Conservation (phyloP, 2,329 filamentous ascomycete genomes). For the Calonectria leucothoes region DNA sequence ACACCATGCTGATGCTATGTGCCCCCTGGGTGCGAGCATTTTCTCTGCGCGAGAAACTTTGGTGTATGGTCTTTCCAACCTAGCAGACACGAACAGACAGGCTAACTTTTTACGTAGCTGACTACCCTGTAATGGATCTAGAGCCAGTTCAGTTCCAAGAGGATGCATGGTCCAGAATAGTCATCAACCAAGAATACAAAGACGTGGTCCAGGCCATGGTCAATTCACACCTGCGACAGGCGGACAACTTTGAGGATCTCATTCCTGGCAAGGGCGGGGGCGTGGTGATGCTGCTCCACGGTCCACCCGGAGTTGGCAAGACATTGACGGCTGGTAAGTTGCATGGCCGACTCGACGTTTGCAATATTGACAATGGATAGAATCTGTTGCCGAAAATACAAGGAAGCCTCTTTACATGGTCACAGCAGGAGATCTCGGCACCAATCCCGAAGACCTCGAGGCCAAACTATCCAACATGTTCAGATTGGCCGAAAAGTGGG, state of each 20-base stretch:
- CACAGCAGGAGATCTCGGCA: neutral
- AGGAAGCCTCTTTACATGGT: neutral
- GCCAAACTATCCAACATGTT: neutral
- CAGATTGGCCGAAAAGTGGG: neutral
- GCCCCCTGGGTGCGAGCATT: neutral
- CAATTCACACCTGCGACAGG: neutral
- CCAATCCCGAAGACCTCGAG: neutral
- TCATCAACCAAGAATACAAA: neutral
- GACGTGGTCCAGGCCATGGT: neutral
- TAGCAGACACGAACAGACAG: neutral
- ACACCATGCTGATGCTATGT: neutral
- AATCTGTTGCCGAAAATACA: neutral
- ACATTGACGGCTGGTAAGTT: neutral
- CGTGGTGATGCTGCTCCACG: neutral
- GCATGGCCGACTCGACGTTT: fast-evolving
- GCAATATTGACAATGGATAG: neutral
- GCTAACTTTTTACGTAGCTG: neutral
- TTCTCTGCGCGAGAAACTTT: neutral
- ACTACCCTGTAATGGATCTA: neutral
- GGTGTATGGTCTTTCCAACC: neutral
- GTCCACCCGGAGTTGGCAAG: neutral
- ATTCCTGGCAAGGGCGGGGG: neutral
- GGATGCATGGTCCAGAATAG: neutral
- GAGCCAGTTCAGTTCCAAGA: neutral
- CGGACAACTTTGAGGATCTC: neutral